A percentile compares a stretch with the other conserved stretches of the same genome.
Evolutionary conservation across 371 early-diverging fungal species (phyloP).

Genomic region (Apophysomyces variabilis): DNA sequence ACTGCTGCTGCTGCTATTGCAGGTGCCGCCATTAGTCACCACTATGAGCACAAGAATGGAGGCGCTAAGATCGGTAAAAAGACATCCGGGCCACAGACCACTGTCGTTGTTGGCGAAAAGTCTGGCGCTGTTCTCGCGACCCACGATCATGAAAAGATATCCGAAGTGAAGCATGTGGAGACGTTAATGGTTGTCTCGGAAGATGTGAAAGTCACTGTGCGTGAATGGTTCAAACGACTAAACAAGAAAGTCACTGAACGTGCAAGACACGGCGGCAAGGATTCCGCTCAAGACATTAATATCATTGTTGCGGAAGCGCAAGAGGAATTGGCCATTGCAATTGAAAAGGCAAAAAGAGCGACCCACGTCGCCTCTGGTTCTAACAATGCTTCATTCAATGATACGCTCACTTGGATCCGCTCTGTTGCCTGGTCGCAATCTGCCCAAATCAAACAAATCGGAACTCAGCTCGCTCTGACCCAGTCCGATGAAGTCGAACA

Average conservation of each 20-base stretch:
- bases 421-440: slow-evolving; percentile 30
- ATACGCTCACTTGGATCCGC: slow-evolving; percentile 29
- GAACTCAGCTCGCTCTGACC: slow-evolving; percentile 19
- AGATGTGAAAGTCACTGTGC: slow-evolving; percentile 13
- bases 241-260: slow-evolving; percentile 28
- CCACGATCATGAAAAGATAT: slow-evolving; percentile 7
- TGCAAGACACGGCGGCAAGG: slow-evolving; percentile 25
- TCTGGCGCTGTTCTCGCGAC: slow-evolving; percentile 15
- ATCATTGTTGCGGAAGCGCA: slow-evolving; percentile 29
- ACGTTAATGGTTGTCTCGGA: slow-evolving; percentile 2
- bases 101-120: slow-evolving; percentile 19
- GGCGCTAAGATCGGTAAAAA: slow-evolving; percentile 15
- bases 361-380: slow-evolving; percentile 29
- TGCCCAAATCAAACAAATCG: slow-evolving; percentile 26
- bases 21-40: slow-evolving; percentile 7
- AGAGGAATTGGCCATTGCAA: slow-evolving; percentile 26
- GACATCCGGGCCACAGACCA: slow-evolving; percentile 17
- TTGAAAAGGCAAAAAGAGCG: slow-evolving; percentile 33
- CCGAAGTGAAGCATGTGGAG: slow-evolving; percentile 6
- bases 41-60: slow-evolving; percentile 19
- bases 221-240: slow-evolving; percentile 26
- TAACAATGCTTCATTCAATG: slow-evolving; percentile 33
- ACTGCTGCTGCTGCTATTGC: slow-evolving; percentile 17
- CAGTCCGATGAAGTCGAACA: background rate
- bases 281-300: slow-evolving; percentile 29